A percentile compares a stretch with the other conserved stretches of the same genome.
Evolutionary conservation across 768 basidiomycete species (phyloP).

Genomic region (Rhodotorula paludigena): DNA sequence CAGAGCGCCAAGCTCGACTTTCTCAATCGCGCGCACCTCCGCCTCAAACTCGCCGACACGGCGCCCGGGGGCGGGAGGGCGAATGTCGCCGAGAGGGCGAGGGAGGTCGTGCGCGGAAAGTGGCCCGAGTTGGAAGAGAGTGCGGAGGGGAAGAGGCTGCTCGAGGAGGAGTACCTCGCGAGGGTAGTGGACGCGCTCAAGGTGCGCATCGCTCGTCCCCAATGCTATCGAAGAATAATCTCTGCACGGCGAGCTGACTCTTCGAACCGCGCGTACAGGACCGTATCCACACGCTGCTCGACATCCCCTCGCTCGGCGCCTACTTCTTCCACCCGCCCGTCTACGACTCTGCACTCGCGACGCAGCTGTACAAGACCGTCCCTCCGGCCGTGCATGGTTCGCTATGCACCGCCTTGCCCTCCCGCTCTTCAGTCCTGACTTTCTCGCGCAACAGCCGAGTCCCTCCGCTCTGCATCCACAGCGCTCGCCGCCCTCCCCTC

Average conservation of each 20-base stretch:
- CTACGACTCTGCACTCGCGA: constrained; percentile 56
- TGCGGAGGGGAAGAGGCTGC: constrained; percentile 30
- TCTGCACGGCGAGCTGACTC: not conserved
- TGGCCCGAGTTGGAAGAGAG: constrained; percentile 49
- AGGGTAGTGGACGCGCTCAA: constrained; percentile 61
- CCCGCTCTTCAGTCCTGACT: not conserved
- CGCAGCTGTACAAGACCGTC: constrained; percentile 52
- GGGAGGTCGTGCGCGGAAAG: not conserved
- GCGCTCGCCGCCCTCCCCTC: not conserved
- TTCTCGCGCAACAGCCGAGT: not conserved
- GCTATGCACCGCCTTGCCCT: not conserved
- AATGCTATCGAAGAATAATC: too few species aligned
- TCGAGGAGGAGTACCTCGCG: constrained; percentile 55
- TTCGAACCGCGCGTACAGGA: constrained; percentile 51
- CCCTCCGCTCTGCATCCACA: not conserved
- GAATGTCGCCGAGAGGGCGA: constrained; percentile 10
- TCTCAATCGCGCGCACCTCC: constrained; percentile 80
- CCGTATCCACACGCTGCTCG: constrained; percentile 64
- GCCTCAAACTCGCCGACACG: constrained; percentile 51
- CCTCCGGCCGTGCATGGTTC: constrained; percentile 14
- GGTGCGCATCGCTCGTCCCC: too few species aligned
- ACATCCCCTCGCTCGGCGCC: constrained; percentile 63
- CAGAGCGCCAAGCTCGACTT: constrained; percentile 75
- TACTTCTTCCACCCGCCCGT: constrained; percentile 76
- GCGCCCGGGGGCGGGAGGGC: not conserved